Evolutionary conservation across 2,329 filamentous ascomycete species (phyloP).

Genomic region (Fusarium albosuccineum): DNA sequence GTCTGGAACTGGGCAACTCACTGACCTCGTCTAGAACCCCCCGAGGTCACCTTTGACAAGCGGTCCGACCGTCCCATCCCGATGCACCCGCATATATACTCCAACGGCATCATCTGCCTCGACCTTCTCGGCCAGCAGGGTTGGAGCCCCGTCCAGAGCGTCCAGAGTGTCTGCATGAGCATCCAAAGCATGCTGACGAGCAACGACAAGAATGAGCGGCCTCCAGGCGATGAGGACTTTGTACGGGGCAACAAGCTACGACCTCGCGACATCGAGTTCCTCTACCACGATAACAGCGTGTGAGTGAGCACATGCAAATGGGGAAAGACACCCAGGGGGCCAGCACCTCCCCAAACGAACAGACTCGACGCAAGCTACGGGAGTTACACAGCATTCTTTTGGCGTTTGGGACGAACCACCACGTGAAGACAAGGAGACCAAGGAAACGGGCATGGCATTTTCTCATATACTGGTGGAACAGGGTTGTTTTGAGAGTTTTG

Average conservation of each 20-base stretch:
- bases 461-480: conserved; percentile 27
- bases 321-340: neutral
- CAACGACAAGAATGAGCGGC: conserved; percentile 91
- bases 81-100: conserved; percentile 97
- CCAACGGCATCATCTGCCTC: conserved; percentile 98
- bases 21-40: conserved; percentile 74
- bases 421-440: conserved; percentile 16
- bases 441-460: conserved; percentile 29
- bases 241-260: conserved; percentile 82
- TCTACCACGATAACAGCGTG: conserved; percentile 91
- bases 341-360: conserved; percentile 4
- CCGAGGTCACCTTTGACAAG: conserved; percentile 90
- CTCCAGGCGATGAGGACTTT: conserved; percentile 91
- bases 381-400: conserved; percentile 40
- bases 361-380: conserved; percentile 11
- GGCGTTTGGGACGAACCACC: conserved; percentile 36
- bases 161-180: conserved; percentile 97
- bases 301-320: conserved; percentile 47
- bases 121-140: conserved; percentile 89
- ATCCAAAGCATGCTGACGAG: conserved; percentile 98
- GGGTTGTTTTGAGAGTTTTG: conserved; percentile 6
- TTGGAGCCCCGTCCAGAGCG: conserved; percentile 97
- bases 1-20: neutral
- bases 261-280: conserved; percentile 90
- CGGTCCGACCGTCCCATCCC: conserved; percentile 78